Conservation (phyloP, 495 filamentous ascomycete species). For the Neurospora sp. region DNA sequence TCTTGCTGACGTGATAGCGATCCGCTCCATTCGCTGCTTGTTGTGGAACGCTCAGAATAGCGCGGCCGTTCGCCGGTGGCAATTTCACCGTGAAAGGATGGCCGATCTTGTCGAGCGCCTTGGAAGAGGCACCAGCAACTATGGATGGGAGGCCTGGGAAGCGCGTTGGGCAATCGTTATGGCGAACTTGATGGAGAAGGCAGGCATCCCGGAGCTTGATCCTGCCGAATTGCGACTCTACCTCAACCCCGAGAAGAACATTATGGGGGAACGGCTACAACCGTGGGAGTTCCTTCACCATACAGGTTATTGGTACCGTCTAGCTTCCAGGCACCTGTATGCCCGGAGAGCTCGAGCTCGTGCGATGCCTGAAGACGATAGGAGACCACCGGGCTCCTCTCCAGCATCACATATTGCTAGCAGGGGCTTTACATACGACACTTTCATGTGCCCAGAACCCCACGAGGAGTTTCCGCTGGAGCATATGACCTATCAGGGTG, state of each 20-base stretch:
- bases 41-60: constrained; percentile 68
- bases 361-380: constrained; percentile 66
- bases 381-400: constrained; percentile 53
- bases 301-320: constrained; percentile 74
- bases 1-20: constrained; percentile 65
- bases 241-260: constrained; percentile 56
- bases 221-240: constrained; percentile 35
- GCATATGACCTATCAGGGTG: constrained; percentile 30
- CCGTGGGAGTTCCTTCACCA: constrained; percentile 82
- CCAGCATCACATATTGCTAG: constrained; percentile 58
- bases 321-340: constrained; percentile 56
- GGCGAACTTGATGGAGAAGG: constrained; percentile 65
- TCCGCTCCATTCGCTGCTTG: constrained; percentile 70
- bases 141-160: constrained; percentile 85
- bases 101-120: constrained; percentile 67
- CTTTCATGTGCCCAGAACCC: constrained; percentile 72
- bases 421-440: constrained; percentile 67
- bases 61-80: constrained; percentile 66
- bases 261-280: constrained; percentile 53
- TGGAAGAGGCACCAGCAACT: constrained; percentile 71
- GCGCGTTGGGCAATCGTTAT: constrained; percentile 73
- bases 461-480: constrained; percentile 56
- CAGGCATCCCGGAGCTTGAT: constrained; percentile 37
- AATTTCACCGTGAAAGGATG: constrained; percentile 57
- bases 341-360: constrained; percentile 50